These are phyloP conservation scores for Climacium dendroides DNA, from an alignment of 225 moss, liverwort and hornwort genomes.

Conservation along the genomic window DNA sequence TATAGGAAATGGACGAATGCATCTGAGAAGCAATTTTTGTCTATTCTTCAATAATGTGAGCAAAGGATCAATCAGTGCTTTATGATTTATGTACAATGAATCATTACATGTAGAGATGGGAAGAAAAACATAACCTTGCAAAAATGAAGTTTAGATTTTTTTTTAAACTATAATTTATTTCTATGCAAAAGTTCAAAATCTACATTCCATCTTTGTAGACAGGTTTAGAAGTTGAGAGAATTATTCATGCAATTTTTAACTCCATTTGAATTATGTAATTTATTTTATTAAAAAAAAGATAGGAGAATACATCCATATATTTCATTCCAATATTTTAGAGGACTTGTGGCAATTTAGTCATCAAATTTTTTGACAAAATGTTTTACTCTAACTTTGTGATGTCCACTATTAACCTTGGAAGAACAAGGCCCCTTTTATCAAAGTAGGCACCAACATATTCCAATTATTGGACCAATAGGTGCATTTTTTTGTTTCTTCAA, in stretches of 20 bases:
- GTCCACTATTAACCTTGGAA: neutral
- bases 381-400: neutral
- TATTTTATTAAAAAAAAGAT: rapidly evolving
- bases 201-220: rapidly evolving
- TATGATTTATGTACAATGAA: neutral
- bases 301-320: neutral
- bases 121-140: neutral
- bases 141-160: neutral
- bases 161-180: neutral
- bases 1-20: neutral
- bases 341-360: neutral
- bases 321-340: neutral
- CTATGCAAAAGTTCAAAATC: neutral
- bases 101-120: neutral
- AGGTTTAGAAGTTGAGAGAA: rapidly evolving
- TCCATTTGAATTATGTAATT: neutral
- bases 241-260: neutral
- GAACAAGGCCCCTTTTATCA: rapidly evolving
- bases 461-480: neutral
- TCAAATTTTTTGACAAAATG: rapidly evolving
- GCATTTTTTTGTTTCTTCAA: neutral
- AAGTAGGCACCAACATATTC: too few species aligned
- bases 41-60: neutral
- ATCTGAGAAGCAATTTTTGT: neutral
- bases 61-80: rapidly evolving